These are phyloP conservation scores for Trematosphaeria pertusa DNA, from an alignment of 2,329 filamentous ascomycete species.

Conservation along the genomic window DNA sequence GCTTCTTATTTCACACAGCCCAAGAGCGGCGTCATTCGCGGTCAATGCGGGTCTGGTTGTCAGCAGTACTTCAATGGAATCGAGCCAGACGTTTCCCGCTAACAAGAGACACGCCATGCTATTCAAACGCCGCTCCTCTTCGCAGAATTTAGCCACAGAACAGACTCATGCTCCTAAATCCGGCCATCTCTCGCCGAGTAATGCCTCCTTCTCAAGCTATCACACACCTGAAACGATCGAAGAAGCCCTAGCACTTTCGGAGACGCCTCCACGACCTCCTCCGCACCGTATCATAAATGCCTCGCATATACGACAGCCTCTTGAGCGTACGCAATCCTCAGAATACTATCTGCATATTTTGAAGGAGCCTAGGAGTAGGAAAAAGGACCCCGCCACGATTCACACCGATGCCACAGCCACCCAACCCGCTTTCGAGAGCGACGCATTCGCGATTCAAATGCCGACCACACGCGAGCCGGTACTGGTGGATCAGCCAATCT, in stretches of 20 bases:
- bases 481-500: slow-evolving; percentile 25
- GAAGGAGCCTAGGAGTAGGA: slow-evolving; percentile 30
- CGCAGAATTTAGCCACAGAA: slow-evolving; percentile 17
- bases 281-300: slow-evolving; percentile 9
- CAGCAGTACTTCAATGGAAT: too few relatives aligned
- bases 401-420: slow-evolving; percentile 33
- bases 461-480: slow-evolving; percentile 41
- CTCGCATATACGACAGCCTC: slow-evolving; percentile 19
- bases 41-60: too few relatives aligned
- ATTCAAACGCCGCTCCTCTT: slow-evolving; percentile 18
- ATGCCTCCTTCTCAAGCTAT: slow-evolving; percentile 18
- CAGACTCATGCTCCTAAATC: slow-evolving; percentile 20
- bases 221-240: slow-evolving; percentile 17
- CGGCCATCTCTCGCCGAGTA: slow-evolving; percentile 16
- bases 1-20: neutral
- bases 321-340: slow-evolving; percentile 24
- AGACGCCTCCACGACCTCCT: slow-evolving; percentile 9
- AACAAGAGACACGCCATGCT: slow-evolving; percentile 24
- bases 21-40: neutral
- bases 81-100: too few relatives aligned
- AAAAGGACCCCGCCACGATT: slow-evolving; percentile 34
- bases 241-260: slow-evolving; percentile 17
- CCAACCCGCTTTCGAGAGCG: slow-evolving; percentile 40
- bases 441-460: slow-evolving; percentile 43
- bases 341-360: slow-evolving; percentile 21